Evolutionary conservation across 352 stramenopile genomes (phyloP).

Genomic region (Phytophthora cryptogea): DNA sequence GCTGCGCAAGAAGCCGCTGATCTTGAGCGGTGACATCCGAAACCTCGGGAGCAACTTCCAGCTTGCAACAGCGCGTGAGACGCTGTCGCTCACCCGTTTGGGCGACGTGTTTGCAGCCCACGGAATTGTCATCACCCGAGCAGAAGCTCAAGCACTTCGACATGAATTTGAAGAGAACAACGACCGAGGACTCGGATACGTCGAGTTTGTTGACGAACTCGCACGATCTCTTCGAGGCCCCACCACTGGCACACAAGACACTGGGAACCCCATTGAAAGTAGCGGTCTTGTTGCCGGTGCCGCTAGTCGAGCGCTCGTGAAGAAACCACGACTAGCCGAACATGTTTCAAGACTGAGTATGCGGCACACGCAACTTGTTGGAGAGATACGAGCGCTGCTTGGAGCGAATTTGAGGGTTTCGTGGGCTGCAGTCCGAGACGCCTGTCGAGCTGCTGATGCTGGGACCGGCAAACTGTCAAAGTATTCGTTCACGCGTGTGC

Average conservation of each 20-base stretch:
- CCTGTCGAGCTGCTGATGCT: slow-evolving; percentile 47
- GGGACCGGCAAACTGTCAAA: slow-evolving; percentile 39
- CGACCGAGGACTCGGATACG: slow-evolving; percentile 58
- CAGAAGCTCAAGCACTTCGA: slow-evolving; percentile 62
- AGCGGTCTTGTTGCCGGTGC: slow-evolving; percentile 40
- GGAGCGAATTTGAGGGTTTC: slow-evolving; percentile 50
- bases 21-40: slow-evolving; percentile 69
- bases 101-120: slow-evolving; percentile 51
- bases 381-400: slow-evolving; percentile 52
- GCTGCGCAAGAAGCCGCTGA: slow-evolving; percentile 64
- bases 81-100: slow-evolving; percentile 50
- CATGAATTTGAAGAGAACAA: slow-evolving; percentile 86
- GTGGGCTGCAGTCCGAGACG: slow-evolving; percentile 59
- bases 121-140: slow-evolving; percentile 50
- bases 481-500: slow-evolving; percentile 46
- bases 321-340: slow-evolving; percentile 60
- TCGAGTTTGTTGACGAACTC: slow-evolving; percentile 65
- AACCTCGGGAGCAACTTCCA: slow-evolving; percentile 76
- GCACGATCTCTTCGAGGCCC: slow-evolving; percentile 51
- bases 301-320: slow-evolving; percentile 45
- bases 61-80: slow-evolving; percentile 48
- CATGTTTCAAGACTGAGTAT: slow-evolving; percentile 54
- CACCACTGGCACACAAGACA: slow-evolving; percentile 11
- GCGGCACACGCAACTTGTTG: slow-evolving; percentile 50
- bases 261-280: slow-evolving; percentile 16